Base-by-base conservation (phyloP, 495 filamentous ascomycete species). In the Cudoniella acicularis region DNA sequence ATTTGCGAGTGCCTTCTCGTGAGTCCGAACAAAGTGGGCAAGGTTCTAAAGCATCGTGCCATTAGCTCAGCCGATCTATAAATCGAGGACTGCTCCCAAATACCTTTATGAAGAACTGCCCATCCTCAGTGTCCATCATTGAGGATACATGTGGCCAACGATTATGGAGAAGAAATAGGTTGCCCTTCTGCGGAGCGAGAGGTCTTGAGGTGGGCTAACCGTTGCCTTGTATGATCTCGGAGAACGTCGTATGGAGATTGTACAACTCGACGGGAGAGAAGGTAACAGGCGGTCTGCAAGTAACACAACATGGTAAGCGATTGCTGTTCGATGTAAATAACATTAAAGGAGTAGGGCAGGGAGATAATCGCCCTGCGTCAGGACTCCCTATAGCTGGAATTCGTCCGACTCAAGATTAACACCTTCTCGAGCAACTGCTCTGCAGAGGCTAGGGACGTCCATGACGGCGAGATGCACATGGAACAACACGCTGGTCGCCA, bases 1-100 rank as follows among this genome's bases (percentile, higher is more conserved):
- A 74, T 98, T 98, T 63, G 94, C 94, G 59, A 98, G 84, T 23
- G 91, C 94, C 75, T 95, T 96, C 72, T 98, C 94, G 75, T 98
- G 91, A 30, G 92, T 96, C 56, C 93, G 90, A 70, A 98, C 91
- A 75, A 96, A 98, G 71, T 86, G 87, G 62, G 93, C 92, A 61
- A 98, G 82, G 76, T 94, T 94, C 92, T 96, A 62, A 56, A 59
- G 69, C 67, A 64, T 42, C 40, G 30, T 57, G 20, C 11, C 18
- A 52, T 52, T 45, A 17, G 16, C 27, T 13, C 50, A 25, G 10
- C 18, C 52, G 18, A 27, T 20, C 20, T 9, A 23, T 16, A 18
- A 25, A 25, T 43, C 43, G 22, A 6, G 42, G 2, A 55, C 40
- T 42, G 21, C 10, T 11, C 0, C 30, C 25, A 59, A 77, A 48